Base-by-base conservation (phyloP, 805 yeast genomes). In the Wickerhamomyces alni region DNA sequence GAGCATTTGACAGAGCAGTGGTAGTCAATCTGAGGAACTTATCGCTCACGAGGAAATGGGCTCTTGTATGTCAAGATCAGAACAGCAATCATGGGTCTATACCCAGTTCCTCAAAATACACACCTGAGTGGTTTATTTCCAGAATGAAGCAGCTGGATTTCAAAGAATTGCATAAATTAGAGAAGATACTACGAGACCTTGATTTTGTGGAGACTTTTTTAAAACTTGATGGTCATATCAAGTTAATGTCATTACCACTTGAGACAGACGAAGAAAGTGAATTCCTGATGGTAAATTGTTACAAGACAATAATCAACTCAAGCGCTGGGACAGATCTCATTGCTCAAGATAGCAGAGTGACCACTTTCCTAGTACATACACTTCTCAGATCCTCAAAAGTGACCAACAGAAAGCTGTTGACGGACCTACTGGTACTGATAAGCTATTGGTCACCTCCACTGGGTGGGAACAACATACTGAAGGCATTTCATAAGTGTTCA, bases 181-280 rank as follows among this genome's bases (percentile, higher is more conserved):
- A 55, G 43, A 41, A 51, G 26, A 33, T 44, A 2, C 40, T 55
- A 5, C 31, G 60, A 30, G 43, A 48, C 24, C 42, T 45, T n/a
- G 57, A 54, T 19, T 54, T 54, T 38, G 46, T 51, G 3, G 41
- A 66, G 9, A 59, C 59, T 13, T 80, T 80, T 40, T 57, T 76
- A 4, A 59, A 53, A 26, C 57, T 63, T 32, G 75, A 74, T 47
- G 86, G 85, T 3, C 74, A 72, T 38, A 61, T 70, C 3, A 63
- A 68, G 4, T 57, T 80, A 7, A 57, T 77, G 37, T 66, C 64
- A 15, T 58, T 71, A 30, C 56, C 55, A 26, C 70, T 73, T 11
- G 63, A 68, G 41, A 68, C 63, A 33, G 77, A 78, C 43, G 58
- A 61, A 6, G 80, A 74, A 40, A 60, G 62, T 35, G 84, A 78